phyloP scores from a whole-genome alignment of 2,329 filamentous ascomycete species.

The Fusarium sp. region DNA sequence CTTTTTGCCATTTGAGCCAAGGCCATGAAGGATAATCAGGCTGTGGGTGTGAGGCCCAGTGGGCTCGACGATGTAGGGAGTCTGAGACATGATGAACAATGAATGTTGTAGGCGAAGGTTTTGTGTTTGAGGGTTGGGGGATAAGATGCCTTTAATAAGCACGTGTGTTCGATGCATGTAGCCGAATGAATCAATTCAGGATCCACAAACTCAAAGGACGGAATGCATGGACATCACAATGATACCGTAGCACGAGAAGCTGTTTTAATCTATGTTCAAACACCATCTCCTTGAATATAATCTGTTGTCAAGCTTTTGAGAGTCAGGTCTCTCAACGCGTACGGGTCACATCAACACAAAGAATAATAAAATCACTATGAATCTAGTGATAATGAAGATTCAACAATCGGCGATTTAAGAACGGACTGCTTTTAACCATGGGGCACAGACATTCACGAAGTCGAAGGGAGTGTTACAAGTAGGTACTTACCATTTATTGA shows the following conservation, averaged over 20 bases:
- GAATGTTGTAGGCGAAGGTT: too few relatives aligned
- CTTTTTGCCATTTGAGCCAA: conserved; percentile 48
- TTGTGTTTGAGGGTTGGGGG: neutral
- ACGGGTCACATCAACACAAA: too few relatives aligned
- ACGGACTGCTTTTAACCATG: too few relatives aligned
- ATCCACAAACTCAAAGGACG: neutral
- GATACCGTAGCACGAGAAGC: neutral
- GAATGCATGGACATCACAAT: neutral
- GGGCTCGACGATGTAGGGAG: conserved; percentile 39
- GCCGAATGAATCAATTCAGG: neutral
- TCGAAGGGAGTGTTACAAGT: neutral
- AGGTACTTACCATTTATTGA: neutral
- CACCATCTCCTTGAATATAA: fast-evolving
- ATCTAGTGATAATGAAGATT: too few relatives aligned
- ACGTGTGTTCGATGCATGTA: neutral
- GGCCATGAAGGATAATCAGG: conserved; percentile 48
- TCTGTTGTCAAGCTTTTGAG: too few relatives aligned
- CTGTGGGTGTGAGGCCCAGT: conserved; percentile 41
- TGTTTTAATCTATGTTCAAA: fast-evolving
- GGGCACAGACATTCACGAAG: neutral
- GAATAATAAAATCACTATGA: too few relatives aligned
- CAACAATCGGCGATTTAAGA: too few relatives aligned
- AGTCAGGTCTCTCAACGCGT: too few relatives aligned
- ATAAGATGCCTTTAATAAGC: neutral
- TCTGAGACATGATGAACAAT: neutral